Conservation (phyloP, 768 basidiomycete genomes). For the Rhodosporidiobolus odoratus region DNA sequence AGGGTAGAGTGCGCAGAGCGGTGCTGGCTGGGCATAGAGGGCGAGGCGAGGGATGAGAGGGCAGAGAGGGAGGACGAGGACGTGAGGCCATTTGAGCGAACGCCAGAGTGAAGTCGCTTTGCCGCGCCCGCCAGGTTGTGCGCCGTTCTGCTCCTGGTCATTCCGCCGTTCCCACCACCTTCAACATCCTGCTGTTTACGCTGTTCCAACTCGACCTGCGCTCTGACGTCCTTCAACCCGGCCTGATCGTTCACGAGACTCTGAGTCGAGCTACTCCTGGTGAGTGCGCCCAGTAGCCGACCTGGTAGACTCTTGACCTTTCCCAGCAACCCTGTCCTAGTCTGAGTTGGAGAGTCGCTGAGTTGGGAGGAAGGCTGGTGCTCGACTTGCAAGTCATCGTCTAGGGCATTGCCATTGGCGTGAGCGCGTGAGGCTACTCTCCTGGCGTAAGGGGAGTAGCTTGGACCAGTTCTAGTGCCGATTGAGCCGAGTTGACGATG, state of each 20-base stretch:
- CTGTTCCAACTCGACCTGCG: conserved; percentile 16
- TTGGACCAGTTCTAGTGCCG: conserved; percentile 14
- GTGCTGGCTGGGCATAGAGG: not conserved
- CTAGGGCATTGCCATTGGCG: not conserved
- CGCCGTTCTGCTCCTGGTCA: conserved; percentile 19
- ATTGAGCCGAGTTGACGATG: conserved; percentile 25
- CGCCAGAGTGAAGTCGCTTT: not conserved
- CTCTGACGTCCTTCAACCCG: conserved; percentile 26
- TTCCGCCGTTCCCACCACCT: not conserved
- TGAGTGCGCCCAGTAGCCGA: conserved; percentile 12
- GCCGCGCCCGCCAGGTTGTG: conserved; percentile 2
- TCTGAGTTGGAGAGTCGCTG: not conserved
- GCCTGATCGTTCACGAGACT: not conserved
- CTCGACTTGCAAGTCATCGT: not conserved
- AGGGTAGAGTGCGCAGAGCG: conserved; percentile 30
- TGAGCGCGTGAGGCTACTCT: conserved; percentile 1
- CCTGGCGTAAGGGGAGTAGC: conserved; percentile 33
- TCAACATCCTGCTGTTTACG: not conserved
- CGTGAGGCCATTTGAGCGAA: not conserved
- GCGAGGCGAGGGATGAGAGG: conserved; percentile 1
- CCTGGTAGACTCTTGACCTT: conserved; percentile 25
- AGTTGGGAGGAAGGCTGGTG: not conserved
- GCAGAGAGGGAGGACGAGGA: conserved; percentile 29
- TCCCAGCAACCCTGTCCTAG: conserved; percentile 23
- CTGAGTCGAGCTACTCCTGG: conserved; percentile 5